phyloP scores from a whole-genome alignment of 1,284 basidiomycete genomes.

The Sporisorium sorghi region DNA sequence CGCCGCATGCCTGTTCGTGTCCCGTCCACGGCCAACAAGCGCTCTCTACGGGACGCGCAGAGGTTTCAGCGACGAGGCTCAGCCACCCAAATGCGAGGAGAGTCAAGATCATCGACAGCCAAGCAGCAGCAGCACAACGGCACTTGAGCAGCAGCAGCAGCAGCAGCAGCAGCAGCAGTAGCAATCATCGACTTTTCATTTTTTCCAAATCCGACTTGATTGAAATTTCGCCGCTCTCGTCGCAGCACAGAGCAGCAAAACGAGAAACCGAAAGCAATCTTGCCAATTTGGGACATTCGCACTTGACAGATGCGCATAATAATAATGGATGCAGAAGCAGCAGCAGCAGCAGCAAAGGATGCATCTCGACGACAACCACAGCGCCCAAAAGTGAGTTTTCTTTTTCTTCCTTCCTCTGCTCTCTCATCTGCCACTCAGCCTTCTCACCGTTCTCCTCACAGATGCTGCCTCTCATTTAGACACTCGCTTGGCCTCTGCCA shows the following conservation, averaged over 20 bases:
- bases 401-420: background rate
- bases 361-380: background rate
- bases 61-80: background rate
- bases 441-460: background rate
- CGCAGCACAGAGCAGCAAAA: too few species aligned
- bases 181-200: conserved; percentile 1
- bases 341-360: conserved; percentile 1
- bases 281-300: background rate
- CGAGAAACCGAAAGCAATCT: too few species aligned
- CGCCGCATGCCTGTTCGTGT: conserved; percentile 4
- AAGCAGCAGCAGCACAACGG: too few species aligned
- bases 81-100: background rate
- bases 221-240: background rate
- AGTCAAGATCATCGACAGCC: background rate
- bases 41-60: conserved; percentile 8
- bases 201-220: background rate
- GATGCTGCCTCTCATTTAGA: conserved; percentile 18
- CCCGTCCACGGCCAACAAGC: background rate
- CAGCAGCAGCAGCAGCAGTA: too few species aligned
- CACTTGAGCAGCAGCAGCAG: too few species aligned
- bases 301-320: too few species aligned
- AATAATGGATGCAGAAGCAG: too few species aligned
- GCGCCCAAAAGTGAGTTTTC: conserved; percentile 2
- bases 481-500: conserved; percentile 7
- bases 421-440: background rate